Evolutionary conservation across 192 early-diverging fungal genomes (phyloP).

Genomic region (Jimgerdemannia lactiflua): DNA sequence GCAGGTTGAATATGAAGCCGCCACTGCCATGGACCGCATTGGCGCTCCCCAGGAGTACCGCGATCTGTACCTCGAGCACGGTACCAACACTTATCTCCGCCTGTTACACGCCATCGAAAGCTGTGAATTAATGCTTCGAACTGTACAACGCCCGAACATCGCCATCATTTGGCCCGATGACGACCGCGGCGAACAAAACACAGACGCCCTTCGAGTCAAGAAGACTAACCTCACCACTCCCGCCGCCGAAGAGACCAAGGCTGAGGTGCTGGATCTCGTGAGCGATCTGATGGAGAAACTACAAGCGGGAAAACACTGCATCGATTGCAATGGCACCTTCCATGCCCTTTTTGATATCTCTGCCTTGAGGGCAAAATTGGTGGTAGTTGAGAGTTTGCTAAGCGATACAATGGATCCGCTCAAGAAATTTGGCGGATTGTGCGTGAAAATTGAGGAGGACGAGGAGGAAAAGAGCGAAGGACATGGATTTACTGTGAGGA

Average conservation of each 20-base stretch:
- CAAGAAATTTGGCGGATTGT: not conserved
- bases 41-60: too few species aligned
- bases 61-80: too few species aligned
- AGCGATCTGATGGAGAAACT: not conserved
- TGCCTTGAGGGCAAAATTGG: not conserved
- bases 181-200: not conserved
- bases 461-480: not conserved
- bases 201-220: not conserved
- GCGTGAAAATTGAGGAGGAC: not conserved
- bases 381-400: not conserved
- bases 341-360: not conserved
- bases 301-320: not conserved
- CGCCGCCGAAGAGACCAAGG: not conserved
- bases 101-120: not conserved
- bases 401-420: not conserved
- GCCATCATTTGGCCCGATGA: not conserved
- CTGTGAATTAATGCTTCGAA: not conserved
- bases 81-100: too few species aligned
- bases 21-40: too few species aligned
- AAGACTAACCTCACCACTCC: not conserved
- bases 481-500: too few species aligned
- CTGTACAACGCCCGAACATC: not conserved
- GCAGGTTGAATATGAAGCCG: too few species aligned
- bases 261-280: not conserved
- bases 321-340: not conserved